These are phyloP conservation scores for Boehmeria nivea DNA, from an alignment of 306 rosid species.

Conservation along the genomic window DNA sequence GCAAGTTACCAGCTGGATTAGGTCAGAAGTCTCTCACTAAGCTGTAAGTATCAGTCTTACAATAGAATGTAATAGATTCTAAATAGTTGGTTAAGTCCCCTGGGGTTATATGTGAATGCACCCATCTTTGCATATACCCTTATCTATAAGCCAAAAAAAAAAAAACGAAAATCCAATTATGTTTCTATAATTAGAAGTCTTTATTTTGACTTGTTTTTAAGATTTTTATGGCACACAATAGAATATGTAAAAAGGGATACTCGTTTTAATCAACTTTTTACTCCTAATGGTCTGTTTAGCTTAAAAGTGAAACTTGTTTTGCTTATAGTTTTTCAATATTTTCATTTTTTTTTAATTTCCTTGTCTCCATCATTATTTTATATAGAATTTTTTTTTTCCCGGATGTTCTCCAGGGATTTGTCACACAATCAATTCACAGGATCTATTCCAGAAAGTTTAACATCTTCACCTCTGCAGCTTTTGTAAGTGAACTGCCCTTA, in stretches of 20 bases:
- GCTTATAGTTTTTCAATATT: no score
- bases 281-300: no score
- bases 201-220: not conserved
- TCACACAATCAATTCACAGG: constrained; percentile 75
- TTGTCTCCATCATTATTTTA: not conserved
- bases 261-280: no score
- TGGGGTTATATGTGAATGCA: no score
- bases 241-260: no score
- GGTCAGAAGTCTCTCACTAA: constrained; percentile 57
- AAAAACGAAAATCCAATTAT: not conserved
- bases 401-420: constrained; percentile 60
- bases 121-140: no score
- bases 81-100: no score
- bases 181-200: not conserved
- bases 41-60: constrained; percentile 56
- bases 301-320: no score
- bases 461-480: constrained; percentile 69
- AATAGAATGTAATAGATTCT: no score
- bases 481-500: constrained; percentile 56
- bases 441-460: constrained; percentile 68
- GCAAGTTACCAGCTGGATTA: constrained; percentile 61
- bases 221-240: not conserved
- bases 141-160: no score
- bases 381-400: not conserved
- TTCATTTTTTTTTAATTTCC: no score